phyloP scores from a whole-genome alignment of 108 stramenopile species.

The Nannochloropsis gaditana region DNA sequence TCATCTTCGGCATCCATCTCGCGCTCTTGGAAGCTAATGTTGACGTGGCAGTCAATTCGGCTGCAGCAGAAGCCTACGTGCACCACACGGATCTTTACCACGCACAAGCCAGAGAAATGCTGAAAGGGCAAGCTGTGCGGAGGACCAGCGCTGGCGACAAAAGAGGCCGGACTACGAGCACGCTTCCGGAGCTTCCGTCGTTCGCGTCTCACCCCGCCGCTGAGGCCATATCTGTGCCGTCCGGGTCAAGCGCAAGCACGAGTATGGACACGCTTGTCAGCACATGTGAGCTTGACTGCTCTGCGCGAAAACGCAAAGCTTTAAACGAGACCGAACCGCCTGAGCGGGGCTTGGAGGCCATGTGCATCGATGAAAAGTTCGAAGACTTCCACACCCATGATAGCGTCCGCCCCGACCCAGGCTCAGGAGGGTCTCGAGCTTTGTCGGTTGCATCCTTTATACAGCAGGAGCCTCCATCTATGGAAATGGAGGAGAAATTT shows the following conservation, averaged over 20 bases:
- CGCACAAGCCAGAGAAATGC: background rate
- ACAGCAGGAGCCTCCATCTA: background rate
- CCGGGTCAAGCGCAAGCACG: background rate
- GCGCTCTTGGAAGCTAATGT: background rate
- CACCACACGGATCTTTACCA: background rate
- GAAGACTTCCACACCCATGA: too few species aligned
- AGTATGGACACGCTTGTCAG: background rate
- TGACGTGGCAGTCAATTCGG: background rate
- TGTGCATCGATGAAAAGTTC: background rate
- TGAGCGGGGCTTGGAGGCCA: conserved; percentile 3
- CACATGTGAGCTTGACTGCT: background rate
- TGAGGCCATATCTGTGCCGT: background rate
- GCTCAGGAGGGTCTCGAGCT: background rate
- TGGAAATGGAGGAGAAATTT: background rate
- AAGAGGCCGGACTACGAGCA: background rate
- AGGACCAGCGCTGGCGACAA: background rate
- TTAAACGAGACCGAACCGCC: background rate
- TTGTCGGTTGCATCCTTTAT: background rate
- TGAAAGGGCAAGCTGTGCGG: background rate
- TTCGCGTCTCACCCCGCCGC: background rate
- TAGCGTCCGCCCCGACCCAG: too few species aligned
- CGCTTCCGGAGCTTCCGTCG: background rate
- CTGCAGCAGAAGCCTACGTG: background rate
- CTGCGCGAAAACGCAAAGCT: background rate
- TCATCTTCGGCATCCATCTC: conserved; percentile 3